Evolutionary conservation across 2,329 filamentous ascomycete genomes (phyloP), one percentile per base, ranked within the genome.

Genomic region (Paramyrothecium sp.): DNA sequence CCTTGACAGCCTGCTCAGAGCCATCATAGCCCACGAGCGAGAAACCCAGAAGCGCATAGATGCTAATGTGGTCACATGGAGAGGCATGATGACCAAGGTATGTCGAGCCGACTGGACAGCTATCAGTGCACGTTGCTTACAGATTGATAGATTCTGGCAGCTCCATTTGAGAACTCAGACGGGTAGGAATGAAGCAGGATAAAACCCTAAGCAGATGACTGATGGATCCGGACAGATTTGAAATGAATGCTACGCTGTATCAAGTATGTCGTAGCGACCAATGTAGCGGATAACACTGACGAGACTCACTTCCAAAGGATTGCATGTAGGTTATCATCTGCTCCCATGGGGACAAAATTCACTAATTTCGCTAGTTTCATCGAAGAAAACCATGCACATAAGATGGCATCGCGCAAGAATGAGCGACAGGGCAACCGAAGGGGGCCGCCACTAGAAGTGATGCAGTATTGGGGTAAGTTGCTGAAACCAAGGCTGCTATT

Each of bases 11-110:
- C 78, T 99, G 30, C 78, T 99, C 21, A 87, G 85, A 59, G 89
- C 92, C 1, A 85, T 99, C 50, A 79, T 87, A 52, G 82, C 83
- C 23, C 81, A 91, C 63, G 95, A 98, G 74, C 80, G 87, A 70
- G 80, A 86, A 62, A 85, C 82, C 1, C 83, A 84, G 2, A 81
- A 84, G 66, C 88, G 83, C 68, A 87, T 89, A 33, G 87, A 92
- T 60, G 89, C 89, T 2, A 87, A 96, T 65, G 72, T 98, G 50
- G 82, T 98, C 54, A 98, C 94, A 2, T 99, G 94, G 94, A 82
- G 95, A 67, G 95, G 95, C 41, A 97, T 98, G 92, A 93, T 99
- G 89, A 98, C 95, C 61, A 99, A 97, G 82, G 92, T 93, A 70
- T 54, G 21, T 17, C 34, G 53, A 38, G 10, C 47, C 3, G n/a